Evolutionary conservation across 495 filamentous ascomycete genomes (phyloP).

Genomic region (Penicillium diatomitis): DNA sequence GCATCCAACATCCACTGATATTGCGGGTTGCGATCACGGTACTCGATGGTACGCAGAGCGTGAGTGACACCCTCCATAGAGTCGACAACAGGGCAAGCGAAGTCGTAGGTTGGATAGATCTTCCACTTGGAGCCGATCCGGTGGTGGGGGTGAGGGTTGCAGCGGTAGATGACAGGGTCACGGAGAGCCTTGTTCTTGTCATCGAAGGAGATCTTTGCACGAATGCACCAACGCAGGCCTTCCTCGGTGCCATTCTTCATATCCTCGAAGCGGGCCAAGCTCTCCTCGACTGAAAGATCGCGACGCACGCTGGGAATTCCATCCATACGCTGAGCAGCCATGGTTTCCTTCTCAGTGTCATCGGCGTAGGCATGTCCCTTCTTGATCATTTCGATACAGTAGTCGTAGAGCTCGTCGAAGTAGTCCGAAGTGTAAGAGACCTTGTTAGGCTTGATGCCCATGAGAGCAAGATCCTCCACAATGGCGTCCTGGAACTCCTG

Average conservation of each 20-base stretch:
- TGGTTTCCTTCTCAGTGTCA: constrained; percentile 79
- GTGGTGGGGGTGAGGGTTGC: constrained; percentile 69
- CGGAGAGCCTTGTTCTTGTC: constrained; percentile 79
- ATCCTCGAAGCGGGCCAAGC: constrained; percentile 68
- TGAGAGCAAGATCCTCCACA: constrained; percentile 70
- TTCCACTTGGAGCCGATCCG: constrained; percentile 86
- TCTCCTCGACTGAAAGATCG: constrained; percentile 71
- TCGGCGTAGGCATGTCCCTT: constrained; percentile 82
- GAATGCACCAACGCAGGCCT: constrained; percentile 73
- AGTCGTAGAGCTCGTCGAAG: constrained; percentile 79
- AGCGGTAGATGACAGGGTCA: constrained; percentile 93
- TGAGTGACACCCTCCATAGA: constrained; percentile 88
- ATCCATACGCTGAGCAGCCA: constrained; percentile 68
- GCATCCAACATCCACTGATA: constrained; percentile 94
- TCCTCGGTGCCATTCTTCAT: constrained; percentile 77
- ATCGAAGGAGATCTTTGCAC: constrained; percentile 79
- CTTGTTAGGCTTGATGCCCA: constrained; percentile 78
- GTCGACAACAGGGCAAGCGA: constrained; percentile 87
- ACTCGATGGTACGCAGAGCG: constrained; percentile 91
- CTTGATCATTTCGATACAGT: constrained; percentile 69
- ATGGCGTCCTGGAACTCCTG: constrained; percentile 87
- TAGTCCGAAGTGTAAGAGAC: constrained; percentile 80
- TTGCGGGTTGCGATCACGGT: constrained; percentile 92
- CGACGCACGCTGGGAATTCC: constrained; percentile 68
- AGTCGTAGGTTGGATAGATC: constrained; percentile 94